A percentile compares a stretch with the other conserved stretches of the same genome.
Evolutionary conservation across 768 basidiomycete species (phyloP).

Genomic region (Neoboletus brunneissimus): DNA sequence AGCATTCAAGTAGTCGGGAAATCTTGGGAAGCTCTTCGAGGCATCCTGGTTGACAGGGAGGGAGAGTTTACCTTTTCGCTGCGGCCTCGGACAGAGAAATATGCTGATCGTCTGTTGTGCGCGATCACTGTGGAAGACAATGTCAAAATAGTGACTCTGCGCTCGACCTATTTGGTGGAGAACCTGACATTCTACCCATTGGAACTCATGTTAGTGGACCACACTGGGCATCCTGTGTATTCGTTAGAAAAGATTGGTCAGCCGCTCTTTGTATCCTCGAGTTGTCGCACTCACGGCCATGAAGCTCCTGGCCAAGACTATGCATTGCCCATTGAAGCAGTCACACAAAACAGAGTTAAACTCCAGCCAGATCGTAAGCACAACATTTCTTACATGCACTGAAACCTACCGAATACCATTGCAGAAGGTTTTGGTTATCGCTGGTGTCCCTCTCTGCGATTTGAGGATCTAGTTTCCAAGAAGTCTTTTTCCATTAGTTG

Average conservation of each 20-base stretch:
- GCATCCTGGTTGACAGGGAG: slow-evolving; percentile 90
- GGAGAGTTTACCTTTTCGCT: slow-evolving; percentile 87
- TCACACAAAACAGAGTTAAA: slow-evolving; percentile 75
- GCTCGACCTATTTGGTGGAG: slow-evolving; percentile 89
- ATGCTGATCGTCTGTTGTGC: slow-evolving; percentile 78
- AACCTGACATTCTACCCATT: slow-evolving; percentile 90
- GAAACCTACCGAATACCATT: not conserved
- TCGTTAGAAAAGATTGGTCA: slow-evolving; percentile 78
- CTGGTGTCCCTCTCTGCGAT: slow-evolving; percentile 85
- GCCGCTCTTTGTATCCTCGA: slow-evolving; percentile 17
- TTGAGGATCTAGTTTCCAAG: slow-evolving; percentile 79
- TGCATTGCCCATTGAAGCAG: slow-evolving; percentile 86
- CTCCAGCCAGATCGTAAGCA: slow-evolving; percentile 89
- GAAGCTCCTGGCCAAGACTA: slow-evolving; percentile 83
- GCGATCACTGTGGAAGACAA: slow-evolving; percentile 89
- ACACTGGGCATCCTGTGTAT: slow-evolving; percentile 75
- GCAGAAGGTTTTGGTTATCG: slow-evolving; percentile 94
- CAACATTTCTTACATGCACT: not conserved
- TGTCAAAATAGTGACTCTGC: slow-evolving; percentile 89
- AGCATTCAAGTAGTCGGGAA: slow-evolving; percentile 82
- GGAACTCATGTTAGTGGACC: slow-evolving; percentile 88
- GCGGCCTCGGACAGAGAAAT: slow-evolving; percentile 73
- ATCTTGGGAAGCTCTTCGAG: slow-evolving; percentile 84
- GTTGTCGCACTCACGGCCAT: slow-evolving; percentile 57
- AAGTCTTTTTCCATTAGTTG: slow-evolving; percentile 79